These are phyloP conservation scores for Colletotrichum sp. DNA, from an alignment of 2,329 filamentous ascomycete genomes.

Conservation along the genomic window DNA sequence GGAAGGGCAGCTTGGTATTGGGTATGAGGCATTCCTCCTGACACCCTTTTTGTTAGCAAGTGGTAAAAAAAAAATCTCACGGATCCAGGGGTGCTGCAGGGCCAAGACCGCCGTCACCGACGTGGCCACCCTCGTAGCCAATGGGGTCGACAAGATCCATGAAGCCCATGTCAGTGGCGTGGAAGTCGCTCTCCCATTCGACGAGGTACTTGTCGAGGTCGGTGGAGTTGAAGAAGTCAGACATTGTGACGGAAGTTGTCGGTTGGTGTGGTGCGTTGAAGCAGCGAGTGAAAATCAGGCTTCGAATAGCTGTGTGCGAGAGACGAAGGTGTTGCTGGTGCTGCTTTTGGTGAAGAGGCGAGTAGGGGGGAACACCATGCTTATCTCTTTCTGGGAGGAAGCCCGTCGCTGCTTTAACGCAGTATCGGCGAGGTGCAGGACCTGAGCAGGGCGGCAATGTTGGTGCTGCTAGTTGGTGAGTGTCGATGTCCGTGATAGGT, in stretches of 20 bases:
- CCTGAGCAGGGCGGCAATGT: background rate
- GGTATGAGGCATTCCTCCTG: no score
- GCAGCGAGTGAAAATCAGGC: constrained; percentile 16
- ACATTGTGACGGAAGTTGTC: constrained; percentile 24
- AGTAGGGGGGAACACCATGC: background rate
- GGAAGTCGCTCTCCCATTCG: background rate
- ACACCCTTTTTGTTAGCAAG: constrained; percentile 37
- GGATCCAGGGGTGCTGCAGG: constrained; percentile 20
- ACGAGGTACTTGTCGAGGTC: constrained; percentile 14
- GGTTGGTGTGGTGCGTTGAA: constrained; percentile 18
- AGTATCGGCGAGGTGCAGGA: background rate
- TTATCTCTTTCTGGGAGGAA: background rate
- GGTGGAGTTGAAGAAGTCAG: constrained; percentile 24
- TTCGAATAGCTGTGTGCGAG: background rate
- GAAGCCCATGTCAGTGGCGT: constrained; percentile 10
- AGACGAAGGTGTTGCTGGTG: background rate
- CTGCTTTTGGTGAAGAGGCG: background rate
- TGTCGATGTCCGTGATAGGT: constrained; percentile 15
- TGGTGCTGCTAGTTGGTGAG: background rate
- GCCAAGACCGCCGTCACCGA: background rate
- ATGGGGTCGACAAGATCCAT: constrained; percentile 5
- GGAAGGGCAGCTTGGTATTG: no score
- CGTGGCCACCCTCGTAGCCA: constrained; percentile 17
- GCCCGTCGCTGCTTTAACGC: background rate
- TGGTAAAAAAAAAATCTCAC: constrained; percentile 34